These are phyloP conservation scores for Aspergillus oerlinghausenensis DNA, from an alignment of 2,329 filamentous ascomycete genomes.

Conservation along the genomic window DNA sequence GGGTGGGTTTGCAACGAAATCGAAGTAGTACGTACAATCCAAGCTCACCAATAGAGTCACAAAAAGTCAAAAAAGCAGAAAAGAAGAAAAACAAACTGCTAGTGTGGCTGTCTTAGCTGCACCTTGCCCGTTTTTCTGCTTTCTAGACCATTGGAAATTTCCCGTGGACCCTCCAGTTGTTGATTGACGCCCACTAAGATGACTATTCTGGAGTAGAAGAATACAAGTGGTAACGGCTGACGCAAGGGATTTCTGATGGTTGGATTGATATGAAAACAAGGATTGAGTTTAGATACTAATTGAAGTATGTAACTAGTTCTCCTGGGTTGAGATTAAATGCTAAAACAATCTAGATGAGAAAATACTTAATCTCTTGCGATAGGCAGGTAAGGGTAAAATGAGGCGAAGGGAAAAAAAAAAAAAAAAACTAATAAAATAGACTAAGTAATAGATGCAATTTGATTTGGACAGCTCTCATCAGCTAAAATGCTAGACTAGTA, in stretches of 20 bases:
- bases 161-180: slow-evolving; percentile 9
- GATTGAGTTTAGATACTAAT: slow-evolving; percentile 8
- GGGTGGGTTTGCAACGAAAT: background rate
- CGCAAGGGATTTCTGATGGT: slow-evolving; percentile 14
- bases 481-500: slow-evolving; percentile 5
- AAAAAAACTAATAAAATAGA: background rate
- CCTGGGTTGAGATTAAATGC: background rate
- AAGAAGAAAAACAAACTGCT: slow-evolving; percentile 18
- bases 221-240: slow-evolving; percentile 13
- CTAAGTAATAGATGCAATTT: slow-evolving; percentile 12
- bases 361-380: background rate
- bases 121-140: slow-evolving; percentile 19
- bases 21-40: slow-evolving; percentile 4
- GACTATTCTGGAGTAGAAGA: slow-evolving; percentile 3
- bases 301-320: slow-evolving; percentile 7
- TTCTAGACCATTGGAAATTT: slow-evolving; percentile 11
- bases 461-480: slow-evolving; percentile 17
- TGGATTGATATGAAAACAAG: slow-evolving; percentile 6
- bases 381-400: background rate
- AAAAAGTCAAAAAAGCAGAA: slow-evolving; percentile 7
- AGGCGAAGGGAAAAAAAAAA: background rate
- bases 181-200: slow-evolving; percentile 6
- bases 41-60: slow-evolving; percentile 4
- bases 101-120: slow-evolving; percentile 14
- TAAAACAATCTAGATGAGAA: background rate